Conservation (phyloP, 2,329 filamentous ascomycete genomes). For the Malbranchea zuffiana region DNA sequence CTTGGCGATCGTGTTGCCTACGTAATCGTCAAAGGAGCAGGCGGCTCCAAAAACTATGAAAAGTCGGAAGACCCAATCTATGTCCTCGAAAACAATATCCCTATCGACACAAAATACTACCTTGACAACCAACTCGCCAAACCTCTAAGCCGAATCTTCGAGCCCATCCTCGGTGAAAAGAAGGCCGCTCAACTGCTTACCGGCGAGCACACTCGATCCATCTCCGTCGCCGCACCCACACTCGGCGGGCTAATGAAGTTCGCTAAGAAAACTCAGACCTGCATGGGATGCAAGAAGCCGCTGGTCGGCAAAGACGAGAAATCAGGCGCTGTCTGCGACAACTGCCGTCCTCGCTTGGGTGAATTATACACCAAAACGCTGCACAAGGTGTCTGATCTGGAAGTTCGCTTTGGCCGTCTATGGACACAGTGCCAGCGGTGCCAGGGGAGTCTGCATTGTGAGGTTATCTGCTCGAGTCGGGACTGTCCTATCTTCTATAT, state of each 20-base stretch:
- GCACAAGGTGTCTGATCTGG: slow-evolving; percentile 77
- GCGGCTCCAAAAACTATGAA: slow-evolving; percentile 89
- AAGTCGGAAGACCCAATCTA: slow-evolving; percentile 95
- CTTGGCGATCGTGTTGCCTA: slow-evolving; percentile 95
- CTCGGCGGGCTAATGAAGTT: slow-evolving; percentile 97
- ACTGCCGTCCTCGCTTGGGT: slow-evolving; percentile 74
- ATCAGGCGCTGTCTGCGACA: slow-evolving; percentile 73
- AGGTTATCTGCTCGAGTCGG: slow-evolving; percentile 91
- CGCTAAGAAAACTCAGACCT: slow-evolving; percentile 92
- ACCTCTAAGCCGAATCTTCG: slow-evolving; percentile 87
- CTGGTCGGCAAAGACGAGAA: slow-evolving; percentile 67
- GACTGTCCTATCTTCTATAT: slow-evolving; percentile 99
- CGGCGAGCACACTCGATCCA: slow-evolving; percentile 88
- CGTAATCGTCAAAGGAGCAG: slow-evolving; percentile 87
- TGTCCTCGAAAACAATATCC: slow-evolving; percentile 93
- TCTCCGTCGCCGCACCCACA: slow-evolving; percentile 81
- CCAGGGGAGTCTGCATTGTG: slow-evolving; percentile 94
- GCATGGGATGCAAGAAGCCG: slow-evolving; percentile 98
- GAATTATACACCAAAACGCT: slow-evolving; percentile 91
- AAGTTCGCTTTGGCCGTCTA: slow-evolving; percentile 80
- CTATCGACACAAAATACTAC: slow-evolving; percentile 97
- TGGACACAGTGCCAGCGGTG: slow-evolving; percentile 99
- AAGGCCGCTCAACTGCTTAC: slow-evolving; percentile 77
- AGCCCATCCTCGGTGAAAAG: slow-evolving; percentile 90
- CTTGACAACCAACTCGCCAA: slow-evolving; percentile 97